Base-by-base conservation (phyloP, 148 eudicot species). In the Camellia lanceoleosa region DNA sequence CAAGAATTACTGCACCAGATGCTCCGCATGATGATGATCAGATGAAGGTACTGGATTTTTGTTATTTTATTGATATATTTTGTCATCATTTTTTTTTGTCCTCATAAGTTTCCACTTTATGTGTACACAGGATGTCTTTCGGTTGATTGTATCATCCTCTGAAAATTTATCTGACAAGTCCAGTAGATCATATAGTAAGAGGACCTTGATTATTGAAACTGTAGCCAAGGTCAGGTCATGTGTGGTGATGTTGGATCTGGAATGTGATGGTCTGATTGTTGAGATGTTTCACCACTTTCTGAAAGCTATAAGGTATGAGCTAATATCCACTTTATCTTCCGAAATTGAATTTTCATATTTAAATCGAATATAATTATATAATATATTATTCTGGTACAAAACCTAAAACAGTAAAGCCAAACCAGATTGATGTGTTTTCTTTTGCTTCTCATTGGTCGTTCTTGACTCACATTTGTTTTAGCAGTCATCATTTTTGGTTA, bases 1-100 rank as follows among this genome's bases (percentile, higher is more conserved):
- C 98, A 43, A 90, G 99, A 86, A 97, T 97, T 46, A 97, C 99
- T 23, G 99, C 99, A 5, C 99, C 99, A 20, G 99, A 97, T 30
- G 95, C 98, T 14, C 99, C 99, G 19, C 94, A 94, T 74, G 89
- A 81, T 46, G 99, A 97, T 85, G 94, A 92, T 15, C 86, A 84
- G 80, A 94, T 97, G 99, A 97, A 92, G 98, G 99, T 94, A 72
- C 68, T 20, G 0, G 41, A n/a, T 23, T 30, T 12, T n/a, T 23
- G 9, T 20, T 47, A 47, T 69, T 62, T 68, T 61, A 41, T 6
- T 16, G 59, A 41, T 73, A 2, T 38, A 5, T 30, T 42, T 12
- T 23, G 23, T 46, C 18, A 7, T 8, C 41, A 41, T 70, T 19
- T 70, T 23, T 46, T 67, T 71, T 54, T 7, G 43, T 9, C 79